Evolutionary conservation across 148 eudicot species (phyloP).

Genomic region (Cornus controversa): DNA sequence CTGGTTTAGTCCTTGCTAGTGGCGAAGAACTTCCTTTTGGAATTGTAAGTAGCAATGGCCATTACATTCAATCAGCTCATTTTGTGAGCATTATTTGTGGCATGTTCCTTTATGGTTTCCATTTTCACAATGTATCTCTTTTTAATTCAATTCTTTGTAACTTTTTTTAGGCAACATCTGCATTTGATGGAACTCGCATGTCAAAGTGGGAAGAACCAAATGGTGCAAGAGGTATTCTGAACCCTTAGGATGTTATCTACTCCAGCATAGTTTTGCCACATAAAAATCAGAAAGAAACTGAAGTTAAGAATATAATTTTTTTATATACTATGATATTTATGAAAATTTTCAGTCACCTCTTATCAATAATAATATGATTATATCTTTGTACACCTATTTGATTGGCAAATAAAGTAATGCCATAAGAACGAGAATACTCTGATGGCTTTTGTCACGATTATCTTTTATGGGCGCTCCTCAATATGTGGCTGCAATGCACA

Average conservation of each 20-base stretch:
- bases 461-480: neutral
- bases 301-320: neutral
- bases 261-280: neutral
- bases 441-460: neutral
- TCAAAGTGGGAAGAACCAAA: constrained; percentile 99
- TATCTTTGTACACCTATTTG: neutral
- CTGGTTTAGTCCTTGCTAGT: constrained; percentile 80
- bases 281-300: neutral
- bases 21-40: constrained; percentile 98
- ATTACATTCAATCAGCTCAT: neutral
- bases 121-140: neutral
- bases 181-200: constrained; percentile 83
- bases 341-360: neutral
- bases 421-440: neutral
- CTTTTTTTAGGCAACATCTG: constrained; percentile 69
- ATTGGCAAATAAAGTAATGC: neutral
- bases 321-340: too few relatives aligned
- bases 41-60: constrained; percentile 55
- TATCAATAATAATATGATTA: neutral
- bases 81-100: neutral
- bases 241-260: neutral
- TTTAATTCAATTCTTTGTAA: neutral
- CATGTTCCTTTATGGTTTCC: neutral
- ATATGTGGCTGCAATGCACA: neutral
- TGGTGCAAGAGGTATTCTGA: constrained; percentile 77